These are phyloP conservation scores for Suillus decipiens DNA, from an alignment of 768 basidiomycete species.

Conservation along the genomic window DNA sequence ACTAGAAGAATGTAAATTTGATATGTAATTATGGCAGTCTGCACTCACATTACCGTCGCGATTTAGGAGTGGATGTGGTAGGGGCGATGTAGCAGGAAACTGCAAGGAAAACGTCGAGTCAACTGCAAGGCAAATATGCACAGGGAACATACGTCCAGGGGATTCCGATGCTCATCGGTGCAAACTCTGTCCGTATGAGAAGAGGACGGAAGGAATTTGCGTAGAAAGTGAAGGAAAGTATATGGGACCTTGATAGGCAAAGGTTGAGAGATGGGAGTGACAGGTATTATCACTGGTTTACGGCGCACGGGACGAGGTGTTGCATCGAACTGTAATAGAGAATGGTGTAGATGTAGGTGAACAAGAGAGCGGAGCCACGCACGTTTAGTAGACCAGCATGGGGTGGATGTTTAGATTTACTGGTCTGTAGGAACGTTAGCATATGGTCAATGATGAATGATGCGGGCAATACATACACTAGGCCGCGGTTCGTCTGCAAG, in stretches of 20 bases:
- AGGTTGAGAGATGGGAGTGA: not conserved
- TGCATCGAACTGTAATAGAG: no score
- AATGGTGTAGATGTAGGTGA: no score
- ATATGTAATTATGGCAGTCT: not conserved
- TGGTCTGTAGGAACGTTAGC: no score
- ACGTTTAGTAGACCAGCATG: no score
- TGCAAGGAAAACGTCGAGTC: not conserved
- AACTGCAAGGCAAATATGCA: rapidly evolving
- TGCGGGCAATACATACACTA: no score
- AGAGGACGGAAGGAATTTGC: not conserved
- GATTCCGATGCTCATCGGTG: not conserved
- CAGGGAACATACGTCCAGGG: not conserved
- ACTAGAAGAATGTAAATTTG: not conserved
- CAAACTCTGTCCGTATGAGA: not conserved
- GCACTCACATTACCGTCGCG: not conserved
- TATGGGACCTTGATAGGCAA: not conserved
- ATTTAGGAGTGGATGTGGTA: not conserved
- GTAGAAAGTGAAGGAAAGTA: not conserved
- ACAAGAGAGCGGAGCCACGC: no score
- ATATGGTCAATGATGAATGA: no score
- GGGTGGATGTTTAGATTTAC: no score
- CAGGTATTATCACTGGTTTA: no score
- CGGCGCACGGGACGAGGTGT: no score
- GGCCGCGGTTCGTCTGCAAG: no score
- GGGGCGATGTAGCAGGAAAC: not conserved